phyloP scores from a whole-genome alignment of 371 early-diverging fungal species.

The Mortierella sp. region DNA sequence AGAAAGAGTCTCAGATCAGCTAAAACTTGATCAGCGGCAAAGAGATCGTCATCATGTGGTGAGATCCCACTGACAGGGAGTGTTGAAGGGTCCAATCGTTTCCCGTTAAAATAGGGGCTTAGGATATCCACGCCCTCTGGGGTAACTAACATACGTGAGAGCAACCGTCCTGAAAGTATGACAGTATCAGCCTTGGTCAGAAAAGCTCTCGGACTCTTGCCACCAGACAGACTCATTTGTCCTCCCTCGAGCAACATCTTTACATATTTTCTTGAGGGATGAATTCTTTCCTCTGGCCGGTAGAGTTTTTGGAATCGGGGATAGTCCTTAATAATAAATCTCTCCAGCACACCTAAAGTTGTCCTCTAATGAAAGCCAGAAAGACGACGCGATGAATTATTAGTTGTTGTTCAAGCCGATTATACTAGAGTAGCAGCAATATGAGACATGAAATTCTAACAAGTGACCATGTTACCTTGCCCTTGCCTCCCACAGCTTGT shows the following conservation, averaged over 20 bases:
- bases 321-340: conserved; percentile 7
- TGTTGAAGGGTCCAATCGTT: not conserved
- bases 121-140: conserved; percentile 18
- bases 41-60: not conserved
- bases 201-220: not conserved
- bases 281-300: conserved; percentile 21
- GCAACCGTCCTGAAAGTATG: not conserved
- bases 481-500: conserved; percentile 14
- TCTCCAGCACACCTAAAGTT: conserved; percentile 14
- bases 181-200: not conserved
- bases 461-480: conserved; percentile 19
- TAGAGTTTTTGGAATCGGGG: conserved; percentile 36
- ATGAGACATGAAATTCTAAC: not conserved
- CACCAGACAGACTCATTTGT: not conserved
- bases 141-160: conserved; percentile 4
- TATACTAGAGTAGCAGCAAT: not conserved
- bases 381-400: not conserved
- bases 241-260: conserved; percentile 10
- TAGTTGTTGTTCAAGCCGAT: not conserved
- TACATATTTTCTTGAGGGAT: not conserved
- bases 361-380: not conserved
- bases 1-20: conserved; percentile 28
- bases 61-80: not conserved
- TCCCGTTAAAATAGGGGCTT: conserved; percentile 15
- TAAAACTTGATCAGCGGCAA: conserved; percentile 11